Percentiles rank a stretch among this genome's conserved stretches.
These are phyloP conservation scores for Phialemonium atrogriseum DNA, from an alignment of 2,329 filamentous ascomycete species.

Conservation along the genomic window DNA sequence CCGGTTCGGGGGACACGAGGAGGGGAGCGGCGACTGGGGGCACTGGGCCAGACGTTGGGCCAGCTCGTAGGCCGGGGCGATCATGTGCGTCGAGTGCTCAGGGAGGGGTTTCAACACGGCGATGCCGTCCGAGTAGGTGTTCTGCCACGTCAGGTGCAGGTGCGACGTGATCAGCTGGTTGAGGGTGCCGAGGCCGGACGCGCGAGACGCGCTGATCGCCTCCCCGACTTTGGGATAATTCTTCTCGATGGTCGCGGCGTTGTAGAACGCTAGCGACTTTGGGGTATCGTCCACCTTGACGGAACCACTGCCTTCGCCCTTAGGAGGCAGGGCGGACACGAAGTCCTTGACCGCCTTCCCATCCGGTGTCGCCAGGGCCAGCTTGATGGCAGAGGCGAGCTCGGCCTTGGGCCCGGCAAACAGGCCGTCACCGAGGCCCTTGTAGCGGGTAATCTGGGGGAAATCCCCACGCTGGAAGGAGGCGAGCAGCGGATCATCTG, in stretches of 20 bases:
- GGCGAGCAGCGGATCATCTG: conserved; percentile 62
- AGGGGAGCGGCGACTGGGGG: conserved; percentile 60
- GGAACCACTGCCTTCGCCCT: too few species aligned
- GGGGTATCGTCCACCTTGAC: conserved; percentile 36
- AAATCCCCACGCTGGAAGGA: conserved; percentile 72
- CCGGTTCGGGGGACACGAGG: conserved; percentile 77
- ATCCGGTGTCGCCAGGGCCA: conserved; percentile 46
- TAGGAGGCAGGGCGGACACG: conserved; percentile 51
- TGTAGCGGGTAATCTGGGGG: conserved; percentile 64
- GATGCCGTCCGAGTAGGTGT: conserved; percentile 67
- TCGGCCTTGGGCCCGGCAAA: conserved; percentile 61
- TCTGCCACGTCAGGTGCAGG: conserved; percentile 79
- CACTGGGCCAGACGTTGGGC: conserved; percentile 71
- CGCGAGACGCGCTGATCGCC: conserved; percentile 46
- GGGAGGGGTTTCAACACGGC: conserved; percentile 73
- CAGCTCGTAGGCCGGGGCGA: conserved; percentile 62
- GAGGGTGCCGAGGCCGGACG: conserved; percentile 56
- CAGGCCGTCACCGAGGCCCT: conserved; percentile 61
- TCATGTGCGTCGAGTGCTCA: conserved; percentile 63
- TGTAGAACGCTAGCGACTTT: conserved; percentile 71
- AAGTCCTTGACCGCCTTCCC: conserved; percentile 52
- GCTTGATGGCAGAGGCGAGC: conserved; percentile 55
- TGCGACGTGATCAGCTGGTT: conserved; percentile 75
- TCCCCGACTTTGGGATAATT: conserved; percentile 62
- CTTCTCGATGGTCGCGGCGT: conserved; percentile 47